A percentile compares a stretch with the other conserved stretches of the same genome.
Evolutionary conservation across 352 stramenopile genomes (phyloP).

Genomic region (Phytophthora ramorum): DNA sequence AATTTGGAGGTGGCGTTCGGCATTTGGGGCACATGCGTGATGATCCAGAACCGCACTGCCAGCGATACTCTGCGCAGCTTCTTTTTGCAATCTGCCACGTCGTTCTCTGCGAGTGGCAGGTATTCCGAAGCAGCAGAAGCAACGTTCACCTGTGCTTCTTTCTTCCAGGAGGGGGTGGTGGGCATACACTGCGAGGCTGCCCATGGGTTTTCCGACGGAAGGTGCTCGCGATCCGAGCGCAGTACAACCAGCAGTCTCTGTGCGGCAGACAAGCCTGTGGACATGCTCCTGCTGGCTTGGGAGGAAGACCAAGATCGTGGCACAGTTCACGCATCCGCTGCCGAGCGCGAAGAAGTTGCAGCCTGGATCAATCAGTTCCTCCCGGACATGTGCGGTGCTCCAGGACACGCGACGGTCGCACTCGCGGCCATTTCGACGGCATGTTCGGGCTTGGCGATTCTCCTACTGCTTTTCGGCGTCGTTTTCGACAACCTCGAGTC

Average conservation of each 20-base stretch:
- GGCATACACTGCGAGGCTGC: conserved; percentile 41
- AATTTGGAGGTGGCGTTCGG: conserved; percentile 56
- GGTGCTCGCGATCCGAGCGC: conserved; percentile 31
- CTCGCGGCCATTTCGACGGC: conserved; percentile 38
- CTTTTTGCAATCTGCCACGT: conserved; percentile 19
- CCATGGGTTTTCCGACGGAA: conserved; percentile 31
- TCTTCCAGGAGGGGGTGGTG: conserved; percentile 39
- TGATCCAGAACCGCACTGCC: conserved; percentile 38
- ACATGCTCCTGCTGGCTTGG: conserved; percentile 44
- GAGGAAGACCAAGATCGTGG: conserved; percentile 37
- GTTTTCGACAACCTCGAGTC: conserved; percentile 56
- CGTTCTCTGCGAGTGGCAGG: neutral
- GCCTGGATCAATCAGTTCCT: conserved; percentile 52
- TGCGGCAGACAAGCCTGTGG: conserved; percentile 30
- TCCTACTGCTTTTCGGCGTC: conserved; percentile 51
- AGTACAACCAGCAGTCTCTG: conserved; percentile 38
- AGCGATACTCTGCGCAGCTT: conserved; percentile 28
- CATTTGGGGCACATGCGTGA: conserved; percentile 64
- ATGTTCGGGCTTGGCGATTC: conserved; percentile 29
- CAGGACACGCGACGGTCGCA: conserved; percentile 35
- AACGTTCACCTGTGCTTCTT: conserved; percentile 53
- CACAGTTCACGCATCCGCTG: conserved; percentile 19
- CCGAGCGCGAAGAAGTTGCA: conserved; percentile 23
- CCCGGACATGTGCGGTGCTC: conserved; percentile 46
- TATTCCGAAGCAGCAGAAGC: conserved; percentile 20